A percentile compares a stretch with the other conserved stretches of the same genome.
Evolutionary conservation across 2,329 filamentous ascomycete species (phyloP).

Genomic region (Neofusicoccum kwambonambiense): DNA sequence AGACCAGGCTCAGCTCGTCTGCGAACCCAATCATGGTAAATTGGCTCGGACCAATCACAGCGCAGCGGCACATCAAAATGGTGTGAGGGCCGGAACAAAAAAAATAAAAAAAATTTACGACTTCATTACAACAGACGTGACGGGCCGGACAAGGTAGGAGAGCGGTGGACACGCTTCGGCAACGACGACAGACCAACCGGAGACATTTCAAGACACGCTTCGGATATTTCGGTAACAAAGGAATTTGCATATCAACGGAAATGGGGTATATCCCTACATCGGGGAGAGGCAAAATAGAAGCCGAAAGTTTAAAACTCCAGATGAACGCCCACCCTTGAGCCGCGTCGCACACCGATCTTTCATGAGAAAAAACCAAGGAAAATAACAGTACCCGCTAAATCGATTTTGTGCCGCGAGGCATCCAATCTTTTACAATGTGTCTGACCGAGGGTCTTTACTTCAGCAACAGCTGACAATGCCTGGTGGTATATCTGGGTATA

Average conservation of each 20-base stretch:
- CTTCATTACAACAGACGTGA: not conserved
- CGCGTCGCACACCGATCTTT: not conserved
- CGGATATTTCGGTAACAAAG: not conserved
- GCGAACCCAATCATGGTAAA: not conserved
- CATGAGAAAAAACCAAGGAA: not conserved
- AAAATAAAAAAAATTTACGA: not conserved
- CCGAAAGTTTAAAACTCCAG: not conserved
- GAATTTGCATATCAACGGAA: not conserved
- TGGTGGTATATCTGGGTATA: not conserved
- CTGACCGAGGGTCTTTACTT: not conserved
- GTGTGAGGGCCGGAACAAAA: not conserved
- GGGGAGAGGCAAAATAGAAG: not conserved
- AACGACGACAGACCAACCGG: too few relatives aligned
- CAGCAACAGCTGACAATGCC: not conserved
- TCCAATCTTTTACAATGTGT: constrained; percentile 12
- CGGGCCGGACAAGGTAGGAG: not conserved
- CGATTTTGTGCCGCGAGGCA: constrained; percentile 18
- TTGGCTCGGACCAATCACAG: not conserved
- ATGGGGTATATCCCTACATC: constrained; percentile 12
- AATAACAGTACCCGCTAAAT: not conserved
- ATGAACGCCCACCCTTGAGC: not conserved
- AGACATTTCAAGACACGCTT: too few relatives aligned
- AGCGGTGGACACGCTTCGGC: too few relatives aligned
- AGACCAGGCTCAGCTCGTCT: not conserved
- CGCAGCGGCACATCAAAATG: not conserved